Conservation (phyloP, 345 rosid genomes). For the Gossypium ekmanianum region DNA sequence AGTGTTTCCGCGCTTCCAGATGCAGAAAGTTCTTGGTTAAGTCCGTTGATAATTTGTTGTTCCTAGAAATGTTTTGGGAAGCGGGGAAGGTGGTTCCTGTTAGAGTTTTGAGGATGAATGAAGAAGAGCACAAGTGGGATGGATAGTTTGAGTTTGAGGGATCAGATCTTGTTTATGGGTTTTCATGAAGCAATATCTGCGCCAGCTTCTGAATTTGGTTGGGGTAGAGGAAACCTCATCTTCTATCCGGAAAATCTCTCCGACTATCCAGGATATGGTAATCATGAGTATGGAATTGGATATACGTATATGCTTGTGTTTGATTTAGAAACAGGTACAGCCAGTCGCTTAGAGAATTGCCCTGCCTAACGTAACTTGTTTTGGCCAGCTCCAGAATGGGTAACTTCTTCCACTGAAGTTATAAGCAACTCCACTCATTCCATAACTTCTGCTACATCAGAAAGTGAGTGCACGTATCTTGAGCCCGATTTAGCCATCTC, state of each 20-base stretch:
- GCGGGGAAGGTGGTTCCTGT: slow-evolving; percentile 54
- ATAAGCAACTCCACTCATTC: not conserved
- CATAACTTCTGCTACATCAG: not conserved
- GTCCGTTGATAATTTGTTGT: slow-evolving; percentile 56
- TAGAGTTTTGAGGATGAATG: slow-evolving; percentile 48
- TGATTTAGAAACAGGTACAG: slow-evolving; percentile 50
- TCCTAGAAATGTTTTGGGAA: slow-evolving; percentile 58
- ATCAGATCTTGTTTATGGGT: slow-evolving; percentile 60
- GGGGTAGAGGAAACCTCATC: slow-evolving; percentile 49
- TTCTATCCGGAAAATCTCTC: slow-evolving; percentile 45
- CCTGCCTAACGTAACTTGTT: slow-evolving; percentile 55
- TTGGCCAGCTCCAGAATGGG: slow-evolving; percentile 82
- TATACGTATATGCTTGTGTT: slow-evolving; percentile 36
- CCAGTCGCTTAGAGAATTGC: slow-evolving; percentile 37
- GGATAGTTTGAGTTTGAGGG: slow-evolving; percentile 33
- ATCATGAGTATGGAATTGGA: rapidly evolving
- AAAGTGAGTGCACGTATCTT: not conserved
- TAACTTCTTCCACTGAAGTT: slow-evolving; percentile 23
- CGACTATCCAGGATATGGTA: no score
- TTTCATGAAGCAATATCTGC: slow-evolving; percentile 56
- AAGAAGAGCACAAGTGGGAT: slow-evolving; percentile 50
- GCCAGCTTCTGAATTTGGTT: slow-evolving; percentile 36
- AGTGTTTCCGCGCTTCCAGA: slow-evolving; percentile 41
- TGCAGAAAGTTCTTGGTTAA: slow-evolving; percentile 76
- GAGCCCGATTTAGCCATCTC: not conserved